Base-by-base conservation (phyloP, 1,284 basidiomycete species). In the Cystobasidium pallidum region DNA sequence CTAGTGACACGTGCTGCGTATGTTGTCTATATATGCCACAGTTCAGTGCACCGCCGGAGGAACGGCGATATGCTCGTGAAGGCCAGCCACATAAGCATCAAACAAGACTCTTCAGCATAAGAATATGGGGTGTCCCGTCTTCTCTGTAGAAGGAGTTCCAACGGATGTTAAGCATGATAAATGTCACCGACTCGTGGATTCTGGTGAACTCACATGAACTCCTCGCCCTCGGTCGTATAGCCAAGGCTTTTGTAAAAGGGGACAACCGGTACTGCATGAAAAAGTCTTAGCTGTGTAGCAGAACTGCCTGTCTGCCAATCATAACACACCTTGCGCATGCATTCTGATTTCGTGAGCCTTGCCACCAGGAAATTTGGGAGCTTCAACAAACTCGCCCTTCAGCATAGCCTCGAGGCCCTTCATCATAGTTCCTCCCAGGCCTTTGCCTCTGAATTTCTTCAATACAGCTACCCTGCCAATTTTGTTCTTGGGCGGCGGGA, bases 51-150 rank as follows among this genome's bases (percentile, higher is more conserved):
- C n/a, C n/a, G n/a, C n/a, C n/a, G n/a, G n/a, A n/a, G n/a, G n/a
- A n/a, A n/a, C n/a, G n/a, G n/a, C n/a, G n/a, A n/a, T n/a, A n/a
- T n/a, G n/a, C n/a, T n/a, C n/a, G n/a, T n/a, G n/a, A n/a, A n/a
- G n/a, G n/a, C n/a, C n/a, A n/a, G n/a, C n/a, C n/a, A 47, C 6
- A n/a, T 17, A 19, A n/a, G 19, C 8, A 45, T 45, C 43, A 51
- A 28, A 26, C 28, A 2, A 70, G 43, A 30, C 19, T 63, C 41
- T 71, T 71, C 28, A 59, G 59, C 68, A 71, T 71, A 2, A 64
- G 19, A n/a, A 71, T 64, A 32, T 71, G 68, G n/a, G 68, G 68
- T 11, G 68, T 71, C 15, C 68, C 68, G 28, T 71, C 68, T 28
- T 71, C 68, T 13, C 68, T 61, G 58, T 34, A 43, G 39, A 41